Conservation (phyloP, 805 yeast species). For the Metschnikowia santaceciliae region DNA sequence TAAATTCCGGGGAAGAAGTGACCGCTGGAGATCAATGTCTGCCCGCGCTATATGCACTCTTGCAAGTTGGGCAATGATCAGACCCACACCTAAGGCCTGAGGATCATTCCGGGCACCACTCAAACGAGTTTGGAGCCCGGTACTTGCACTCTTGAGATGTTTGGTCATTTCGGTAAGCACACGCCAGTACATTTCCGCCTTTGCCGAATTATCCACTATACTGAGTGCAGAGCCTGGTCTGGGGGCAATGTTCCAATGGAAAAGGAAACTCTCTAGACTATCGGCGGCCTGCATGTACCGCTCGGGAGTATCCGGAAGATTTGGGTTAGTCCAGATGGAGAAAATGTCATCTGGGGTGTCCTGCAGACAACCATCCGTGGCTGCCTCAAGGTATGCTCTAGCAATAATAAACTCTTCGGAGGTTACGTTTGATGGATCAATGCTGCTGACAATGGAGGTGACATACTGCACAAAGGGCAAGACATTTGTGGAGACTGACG, state of each 20-base stretch:
- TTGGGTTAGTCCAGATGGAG: conserved; percentile 31
- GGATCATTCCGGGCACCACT: conserved; percentile 1
- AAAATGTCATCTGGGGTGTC: conserved; percentile 13
- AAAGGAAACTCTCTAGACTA: conserved; percentile 41
- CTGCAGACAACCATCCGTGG: conserved; percentile 15
- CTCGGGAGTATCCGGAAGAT: conserved; percentile 30
- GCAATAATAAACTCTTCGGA: conserved; percentile 17
- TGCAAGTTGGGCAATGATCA: conserved; percentile 34
- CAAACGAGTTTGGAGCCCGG: conserved; percentile 19
- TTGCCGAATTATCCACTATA: conserved; percentile 1
- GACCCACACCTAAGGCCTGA: conserved; percentile 26
- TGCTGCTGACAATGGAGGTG: neutral
- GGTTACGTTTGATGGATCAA: neutral
- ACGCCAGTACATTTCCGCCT: conserved; percentile 33
- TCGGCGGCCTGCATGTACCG: conserved; percentile 41
- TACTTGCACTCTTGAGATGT: conserved; percentile 38
- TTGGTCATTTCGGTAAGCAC: conserved; percentile 35
- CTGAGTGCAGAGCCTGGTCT: conserved; percentile 5
- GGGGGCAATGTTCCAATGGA: conserved; percentile 25
- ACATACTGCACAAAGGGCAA: conserved; percentile 17
- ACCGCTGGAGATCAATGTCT: conserved; percentile 49
- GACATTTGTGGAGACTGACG: no score
- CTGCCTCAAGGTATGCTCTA: conserved; percentile 18
- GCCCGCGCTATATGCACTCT: conserved; percentile 47
- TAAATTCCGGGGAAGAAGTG: conserved; percentile 26